These are phyloP conservation scores for Rhizoctonia solani DNA, from an alignment of 1,284 basidiomycete genomes.

Conservation along the genomic window DNA sequence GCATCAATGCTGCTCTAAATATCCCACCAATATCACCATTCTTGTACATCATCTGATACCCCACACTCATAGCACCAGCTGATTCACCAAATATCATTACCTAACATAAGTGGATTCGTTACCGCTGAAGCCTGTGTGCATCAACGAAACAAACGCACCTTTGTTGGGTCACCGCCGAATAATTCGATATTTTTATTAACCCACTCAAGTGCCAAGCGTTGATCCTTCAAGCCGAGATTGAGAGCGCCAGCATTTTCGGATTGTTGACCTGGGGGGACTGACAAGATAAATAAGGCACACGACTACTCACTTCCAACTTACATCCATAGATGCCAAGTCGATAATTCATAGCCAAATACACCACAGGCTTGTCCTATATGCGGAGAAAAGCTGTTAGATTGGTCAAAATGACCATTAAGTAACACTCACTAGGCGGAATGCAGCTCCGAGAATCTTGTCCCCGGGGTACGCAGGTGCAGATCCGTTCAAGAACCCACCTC, in stretches of 20 bases:
- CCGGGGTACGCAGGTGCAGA: slow-evolving; percentile 11
- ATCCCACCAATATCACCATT: slow-evolving; percentile 24
- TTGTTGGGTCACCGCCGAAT: slow-evolving; percentile 52
- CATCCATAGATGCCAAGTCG: slow-evolving; percentile 45
- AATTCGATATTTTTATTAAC: slow-evolving; percentile 50
- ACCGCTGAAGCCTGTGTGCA: neutral
- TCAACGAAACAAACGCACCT: slow-evolving; percentile 40
- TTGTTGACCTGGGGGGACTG: slow-evolving; percentile 41
- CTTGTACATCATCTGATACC: slow-evolving; percentile 40
- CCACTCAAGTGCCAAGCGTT: slow-evolving; percentile 53
- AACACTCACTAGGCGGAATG: slow-evolving; percentile 1
- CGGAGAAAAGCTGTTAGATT: neutral
- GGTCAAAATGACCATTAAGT: neutral
- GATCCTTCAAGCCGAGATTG: slow-evolving; percentile 50
- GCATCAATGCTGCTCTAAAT: slow-evolving; percentile 38
- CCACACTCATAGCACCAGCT: slow-evolving; percentile 43
- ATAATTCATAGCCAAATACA: slow-evolving; percentile 51
- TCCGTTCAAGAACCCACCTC: slow-evolving; percentile 27
- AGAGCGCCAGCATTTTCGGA: slow-evolving; percentile 43
- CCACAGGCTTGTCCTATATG: slow-evolving; percentile 43
- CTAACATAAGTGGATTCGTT: slow-evolving; percentile 27
- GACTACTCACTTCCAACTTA: neutral
- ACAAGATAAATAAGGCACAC: neutral
- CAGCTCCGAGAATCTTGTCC: slow-evolving; percentile 7
- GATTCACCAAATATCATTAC: slow-evolving; percentile 42